Evolutionary conservation across 148 eudicot species (phyloP), one percentile per base, ranked within the genome.

Genomic region (Chenopodium quinoa): DNA sequence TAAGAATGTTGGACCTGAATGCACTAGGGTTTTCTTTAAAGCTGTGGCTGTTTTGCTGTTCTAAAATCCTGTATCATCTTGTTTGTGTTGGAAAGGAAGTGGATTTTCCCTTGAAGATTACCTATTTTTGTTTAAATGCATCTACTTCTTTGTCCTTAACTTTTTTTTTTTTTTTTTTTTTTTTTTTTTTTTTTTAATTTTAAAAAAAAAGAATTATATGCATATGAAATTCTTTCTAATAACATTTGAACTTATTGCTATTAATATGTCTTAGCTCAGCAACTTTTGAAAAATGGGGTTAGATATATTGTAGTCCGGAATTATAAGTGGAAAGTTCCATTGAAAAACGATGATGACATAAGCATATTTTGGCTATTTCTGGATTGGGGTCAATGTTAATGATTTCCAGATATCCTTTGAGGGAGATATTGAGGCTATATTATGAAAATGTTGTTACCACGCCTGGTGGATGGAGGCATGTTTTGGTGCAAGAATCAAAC

Each of bases 1-100:
- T 31, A 7, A 17, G 64, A 29, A 12, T 63, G 73, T 71, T 79
- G 12, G 68, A 76, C 65, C 20, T 48, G 76, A 52, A 52, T 23
- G 68, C 17, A 12, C 37, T 23, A 32, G 72, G 47, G 50, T 12
- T 78, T 13, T 29, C 17, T 12, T 73, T 20, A 37, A 73, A 20
- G 34, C 37, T 78, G 27, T 19, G 5, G 23, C n/a, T 56, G 29
- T 13, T 9, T 48, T 31, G 32, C 31, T 71, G 37, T 7, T 71
- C 52, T 25, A 16, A 23, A 25, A 14, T 71, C 32, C 19, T 14
- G 13, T 19, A 47, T 64, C 27, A 71, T 25, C 64, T 48, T 73
- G 81, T 44, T 77, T 80, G 56, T 37, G 46, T 50, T 34, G 79
- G 19, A 23, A 32, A 58, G 23, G 31, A 75, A 75, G 58, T 62